Percentiles rank a stretch among this genome's conserved stretches.
Conservation (phyloP, 495 filamentous ascomycete genomes). For the Pyronema omphalodes region DNA sequence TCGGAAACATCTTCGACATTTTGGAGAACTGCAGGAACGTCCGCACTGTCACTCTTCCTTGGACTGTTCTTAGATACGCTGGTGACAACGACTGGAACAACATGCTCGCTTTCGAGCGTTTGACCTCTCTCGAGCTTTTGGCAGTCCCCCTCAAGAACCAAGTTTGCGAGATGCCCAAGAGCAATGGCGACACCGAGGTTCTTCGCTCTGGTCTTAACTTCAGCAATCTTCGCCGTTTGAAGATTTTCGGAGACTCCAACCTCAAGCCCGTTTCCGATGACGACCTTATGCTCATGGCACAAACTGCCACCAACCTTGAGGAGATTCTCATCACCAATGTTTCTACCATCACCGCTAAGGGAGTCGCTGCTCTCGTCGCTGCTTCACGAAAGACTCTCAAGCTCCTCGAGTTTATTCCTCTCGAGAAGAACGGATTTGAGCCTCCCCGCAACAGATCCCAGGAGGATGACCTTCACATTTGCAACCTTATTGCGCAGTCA, state of each 20-base stretch:
- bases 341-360: conserved; percentile 32
- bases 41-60: conserved; percentile 31
- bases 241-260: conserved; percentile 36
- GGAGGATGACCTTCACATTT: conserved; percentile 27
- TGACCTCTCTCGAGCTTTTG: conserved; percentile 34
- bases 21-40: conserved; percentile 29
- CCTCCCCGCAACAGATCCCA: conserved; percentile 26
- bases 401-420: conserved; percentile 35
- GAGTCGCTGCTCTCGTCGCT: conserved; percentile 32
- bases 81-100: conserved; percentile 29
- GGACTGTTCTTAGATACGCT: conserved; percentile 34
- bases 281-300: conserved; percentile 31
- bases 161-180: conserved; percentile 15
- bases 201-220: conserved; percentile 27
- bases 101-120: conserved; percentile 20
- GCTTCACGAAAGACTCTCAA: conserved; percentile 31
- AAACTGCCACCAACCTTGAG: conserved; percentile 32
- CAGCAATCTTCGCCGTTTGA: conserved; percentile 29
- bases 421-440: conserved; percentile 32
- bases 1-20: conserved; percentile 28
- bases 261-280: conserved; percentile 33
- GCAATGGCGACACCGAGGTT: conserved; percentile 12
- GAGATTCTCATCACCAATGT: conserved; percentile 35
- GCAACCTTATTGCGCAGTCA: conserved; percentile 30
- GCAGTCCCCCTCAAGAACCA: conserved; percentile 29